Base-by-base conservation (phyloP, 2,329 filamentous ascomycete genomes). In the Rachicladosporium sp. region DNA sequence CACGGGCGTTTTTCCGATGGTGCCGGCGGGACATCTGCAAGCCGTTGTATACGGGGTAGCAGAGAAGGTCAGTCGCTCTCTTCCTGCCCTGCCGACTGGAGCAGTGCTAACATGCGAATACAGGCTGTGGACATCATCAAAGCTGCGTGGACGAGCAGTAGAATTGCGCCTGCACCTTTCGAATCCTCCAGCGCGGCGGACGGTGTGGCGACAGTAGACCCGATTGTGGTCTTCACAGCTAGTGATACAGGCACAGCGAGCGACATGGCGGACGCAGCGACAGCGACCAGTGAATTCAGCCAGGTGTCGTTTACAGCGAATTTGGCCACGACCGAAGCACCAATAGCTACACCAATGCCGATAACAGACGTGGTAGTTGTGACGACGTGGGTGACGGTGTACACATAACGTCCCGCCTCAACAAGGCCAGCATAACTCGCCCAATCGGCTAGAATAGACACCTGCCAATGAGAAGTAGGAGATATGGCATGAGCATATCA, bases 51-150 rank as follows among this genome's bases (percentile, higher is more conserved):
- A 58, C 41, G 56, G 47, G 1, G 46, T 58, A 21, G 56, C 54
- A 46, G 64, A 57, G 46, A 69, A 69, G 63, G 66, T 50, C 11
- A 11, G 15, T 19, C 15, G 15, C 15, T 19, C 15, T 3, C 3
- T 19, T n/a, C n/a, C 15, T 19, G 15, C 15, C 5, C 15, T 19
- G 15, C 15, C 15, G 15, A 19, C 15, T 5, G 3, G 15, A 7
- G 9, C 5, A 4, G 13, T 10, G 31, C 39, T 43, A 29, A 36
- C 36, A 32, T 5, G 15, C 10, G 41, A 31, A 13, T 19, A 10
- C 38, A 67, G 64, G 66, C 65, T 12, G 65, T 65, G 10, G 65
- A 68, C 46, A 62, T 68, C 32, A 68, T 69, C 48, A 68, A 65
- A 46, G 49, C 52, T 21, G 50, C 49, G 27, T 44, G 43, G 11